Conservation (phyloP, 2,329 filamentous ascomycete genomes). For the Tricladium varicosporioides region DNA sequence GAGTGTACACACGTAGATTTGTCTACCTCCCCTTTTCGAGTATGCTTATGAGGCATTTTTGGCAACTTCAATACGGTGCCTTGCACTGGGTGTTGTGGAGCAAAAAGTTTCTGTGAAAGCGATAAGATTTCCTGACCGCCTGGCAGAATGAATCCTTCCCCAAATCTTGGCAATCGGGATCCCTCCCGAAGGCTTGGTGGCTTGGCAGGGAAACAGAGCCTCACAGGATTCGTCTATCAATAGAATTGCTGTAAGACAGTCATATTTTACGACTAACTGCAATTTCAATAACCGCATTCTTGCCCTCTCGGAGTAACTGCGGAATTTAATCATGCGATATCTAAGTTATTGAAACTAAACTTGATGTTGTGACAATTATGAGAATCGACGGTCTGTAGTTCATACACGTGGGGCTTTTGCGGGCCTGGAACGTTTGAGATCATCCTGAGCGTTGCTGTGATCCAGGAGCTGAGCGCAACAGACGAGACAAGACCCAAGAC, state of each 20-base stretch:
- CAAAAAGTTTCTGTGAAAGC: neutral
- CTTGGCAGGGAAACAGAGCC: conserved; percentile 2
- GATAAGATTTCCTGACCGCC: conserved; percentile 7
- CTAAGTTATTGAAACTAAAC: too few relatives aligned
- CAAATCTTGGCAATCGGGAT: neutral
- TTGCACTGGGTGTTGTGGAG: neutral
- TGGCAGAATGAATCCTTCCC: neutral
- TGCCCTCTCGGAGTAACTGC: too few relatives aligned
- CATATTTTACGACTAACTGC: neutral
- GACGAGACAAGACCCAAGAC: neutral
- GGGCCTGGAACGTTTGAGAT: conserved; percentile 3
- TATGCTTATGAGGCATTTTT: conserved; percentile 85
- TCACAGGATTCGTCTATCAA: neutral
- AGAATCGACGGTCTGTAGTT: neutral
- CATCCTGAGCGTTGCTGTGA: neutral
- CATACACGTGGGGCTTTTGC: neutral
- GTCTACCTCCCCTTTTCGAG: conserved; percentile 58
- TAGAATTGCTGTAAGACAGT: neutral
- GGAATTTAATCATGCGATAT: too few relatives aligned
- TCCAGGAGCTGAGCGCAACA: too few relatives aligned
- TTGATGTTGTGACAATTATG: too few relatives aligned
- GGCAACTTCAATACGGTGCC: too few relatives aligned
- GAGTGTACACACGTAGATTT: conserved; percentile 47
- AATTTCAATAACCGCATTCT: too few relatives aligned
- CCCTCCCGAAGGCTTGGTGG: neutral